These are phyloP conservation scores for Huntiella savannae DNA, from an alignment of 2,329 filamentous ascomycete genomes.

Conservation along the genomic window DNA sequence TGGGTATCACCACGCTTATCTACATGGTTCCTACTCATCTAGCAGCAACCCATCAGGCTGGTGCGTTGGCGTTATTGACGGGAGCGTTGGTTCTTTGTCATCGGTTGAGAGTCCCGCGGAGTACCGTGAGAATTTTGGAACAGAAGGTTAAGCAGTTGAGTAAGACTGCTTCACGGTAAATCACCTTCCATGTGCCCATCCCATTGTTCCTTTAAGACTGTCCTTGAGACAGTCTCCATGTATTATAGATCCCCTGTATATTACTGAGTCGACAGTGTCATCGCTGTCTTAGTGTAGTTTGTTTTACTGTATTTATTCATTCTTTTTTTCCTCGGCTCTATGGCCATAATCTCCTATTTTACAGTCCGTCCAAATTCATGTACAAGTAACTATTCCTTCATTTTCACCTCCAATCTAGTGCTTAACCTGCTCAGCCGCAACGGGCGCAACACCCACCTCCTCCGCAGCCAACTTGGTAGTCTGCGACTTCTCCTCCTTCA, in stretches of 20 bases:
- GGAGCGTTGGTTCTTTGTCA: constrained; percentile 65
- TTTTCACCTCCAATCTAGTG: constrained; percentile 9
- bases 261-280: not conserved
- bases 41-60: constrained; percentile 83
- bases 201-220: too few relatives aligned
- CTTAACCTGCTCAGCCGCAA: constrained; percentile 38
- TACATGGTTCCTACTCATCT: constrained; percentile 84
- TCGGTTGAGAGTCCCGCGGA: constrained; percentile 53
- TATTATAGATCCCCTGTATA: not conserved
- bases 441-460: constrained; percentile 38
- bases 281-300: not conserved
- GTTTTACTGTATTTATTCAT: constrained; percentile 1
- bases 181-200: not conserved
- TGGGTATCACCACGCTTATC: constrained; percentile 80
- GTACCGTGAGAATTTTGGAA: constrained; percentile 41
- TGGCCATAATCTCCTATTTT: constrained; percentile 10
- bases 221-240: too few relatives aligned
- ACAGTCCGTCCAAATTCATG: not conserved
- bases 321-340: constrained; percentile 3
- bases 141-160: constrained; percentile 20
- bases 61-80: constrained; percentile 66
- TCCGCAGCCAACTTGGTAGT: constrained; percentile 38
- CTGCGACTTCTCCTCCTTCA: constrained; percentile 58
- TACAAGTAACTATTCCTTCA: not conserved
- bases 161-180: constrained; percentile 10